Percentiles rank a stretch among this genome's conserved stretches.
Conservation (phyloP, 306 rosid species). For the Prunus armeniaca region DNA sequence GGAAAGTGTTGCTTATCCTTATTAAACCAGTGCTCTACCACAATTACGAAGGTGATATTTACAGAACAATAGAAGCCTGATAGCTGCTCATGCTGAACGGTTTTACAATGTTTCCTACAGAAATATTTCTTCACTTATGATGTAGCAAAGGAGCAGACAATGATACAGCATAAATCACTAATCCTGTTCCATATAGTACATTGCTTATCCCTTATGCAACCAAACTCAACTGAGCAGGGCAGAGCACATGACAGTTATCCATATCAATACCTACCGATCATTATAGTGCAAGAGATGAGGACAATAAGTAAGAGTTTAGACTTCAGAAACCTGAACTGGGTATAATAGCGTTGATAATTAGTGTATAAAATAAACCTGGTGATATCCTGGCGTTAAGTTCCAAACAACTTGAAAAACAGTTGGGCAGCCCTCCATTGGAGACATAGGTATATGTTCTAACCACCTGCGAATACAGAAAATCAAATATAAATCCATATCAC, state of each 20-base stretch:
- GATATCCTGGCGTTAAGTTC: constrained; percentile 70
- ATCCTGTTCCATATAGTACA: background rate
- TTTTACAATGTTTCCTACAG: background rate
- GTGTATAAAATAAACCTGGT: constrained; percentile 50
- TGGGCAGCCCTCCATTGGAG: constrained; percentile 75
- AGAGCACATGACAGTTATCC: background rate
- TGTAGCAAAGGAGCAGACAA: background rate
- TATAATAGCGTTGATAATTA: constrained; percentile 3
- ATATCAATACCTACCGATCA: background rate
- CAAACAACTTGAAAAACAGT: constrained; percentile 78
- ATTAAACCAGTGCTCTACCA: background rate
- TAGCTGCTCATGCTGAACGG: background rate
- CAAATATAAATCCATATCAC: constrained; percentile 22
- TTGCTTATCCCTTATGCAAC: background rate
- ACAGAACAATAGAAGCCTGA: background rate
- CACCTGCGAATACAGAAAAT: constrained; percentile 50
- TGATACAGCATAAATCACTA: background rate
- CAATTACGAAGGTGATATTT: background rate
- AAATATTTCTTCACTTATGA: background rate
- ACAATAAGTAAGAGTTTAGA: background rate
- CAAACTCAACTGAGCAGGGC: background rate
- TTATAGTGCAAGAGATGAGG: background rate
- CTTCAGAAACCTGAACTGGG: background rate
- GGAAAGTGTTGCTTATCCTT: too few species aligned
- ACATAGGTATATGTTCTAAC: constrained; percentile 62